A percentile compares a stretch with the other conserved stretches of the same genome.
phyloP scores from a whole-genome alignment of 345 rosid genomes.

The Noccaea caerulescens region DNA sequence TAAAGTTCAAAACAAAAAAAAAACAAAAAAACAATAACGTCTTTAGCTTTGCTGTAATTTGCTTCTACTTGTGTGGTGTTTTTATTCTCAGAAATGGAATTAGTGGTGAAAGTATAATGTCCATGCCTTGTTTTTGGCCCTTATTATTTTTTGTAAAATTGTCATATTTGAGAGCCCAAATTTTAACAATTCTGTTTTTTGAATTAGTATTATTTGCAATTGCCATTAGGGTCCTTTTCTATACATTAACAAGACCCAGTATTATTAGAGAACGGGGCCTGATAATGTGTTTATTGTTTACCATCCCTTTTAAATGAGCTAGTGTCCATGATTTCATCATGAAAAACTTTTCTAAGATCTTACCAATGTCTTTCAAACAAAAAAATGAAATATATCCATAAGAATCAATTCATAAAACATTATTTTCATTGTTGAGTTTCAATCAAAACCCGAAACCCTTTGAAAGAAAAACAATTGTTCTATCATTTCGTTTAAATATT shows the following conservation, averaged over 20 bases:
- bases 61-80: not conserved
- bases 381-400: not conserved
- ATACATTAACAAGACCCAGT: not conserved
- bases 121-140: conserved; percentile 2
- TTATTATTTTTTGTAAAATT: not conserved
- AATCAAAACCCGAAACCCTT: too few relatives aligned
- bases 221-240: not conserved
- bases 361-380: not conserved
- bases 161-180: not conserved
- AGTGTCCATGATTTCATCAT: not conserved
- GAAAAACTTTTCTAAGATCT: not conserved
- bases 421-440: too few relatives aligned
- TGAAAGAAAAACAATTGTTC: too few relatives aligned
- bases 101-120: not conserved
- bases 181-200: not conserved
- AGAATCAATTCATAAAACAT: not conserved
- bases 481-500: too few relatives aligned
- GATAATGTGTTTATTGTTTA: not conserved
- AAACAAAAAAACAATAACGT: not conserved
- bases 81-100: not conserved
- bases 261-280: not conserved
- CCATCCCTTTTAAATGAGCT: not conserved
- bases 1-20: too few relatives aligned
- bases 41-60: not conserved
- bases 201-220: not conserved